A percentile compares a stretch with the other conserved stretches of the same genome.
Conservation (phyloP, 805 yeast species). For the Yarrowia divulgata region DNA sequence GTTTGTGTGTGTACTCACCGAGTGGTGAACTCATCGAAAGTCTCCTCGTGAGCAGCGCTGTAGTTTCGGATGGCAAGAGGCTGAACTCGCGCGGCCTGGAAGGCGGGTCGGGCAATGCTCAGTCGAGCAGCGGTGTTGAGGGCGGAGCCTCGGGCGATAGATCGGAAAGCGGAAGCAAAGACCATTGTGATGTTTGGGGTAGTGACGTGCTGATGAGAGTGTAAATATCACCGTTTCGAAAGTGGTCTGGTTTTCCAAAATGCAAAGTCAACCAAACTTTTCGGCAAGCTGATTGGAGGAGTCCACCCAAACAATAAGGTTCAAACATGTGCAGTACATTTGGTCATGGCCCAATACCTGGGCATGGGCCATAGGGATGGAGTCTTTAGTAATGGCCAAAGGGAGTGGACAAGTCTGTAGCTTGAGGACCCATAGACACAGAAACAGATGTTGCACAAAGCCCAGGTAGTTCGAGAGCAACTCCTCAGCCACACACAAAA, state of each 20-base stretch:
- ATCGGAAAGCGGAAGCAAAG: slow-evolving; percentile 39
- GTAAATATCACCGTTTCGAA: slow-evolving; percentile 34
- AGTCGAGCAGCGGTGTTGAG: slow-evolving; percentile 36
- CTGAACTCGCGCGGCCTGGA: slow-evolving; percentile 31
- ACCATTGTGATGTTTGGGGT: slow-evolving; percentile 39
- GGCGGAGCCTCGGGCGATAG: slow-evolving; percentile 40
- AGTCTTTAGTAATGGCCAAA: neutral
- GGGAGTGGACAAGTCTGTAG: neutral
- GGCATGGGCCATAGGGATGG: neutral
- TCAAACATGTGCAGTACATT: slow-evolving; percentile 34
- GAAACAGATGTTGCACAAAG: neutral
- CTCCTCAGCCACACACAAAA: neutral
- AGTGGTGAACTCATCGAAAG: slow-evolving; percentile 91
- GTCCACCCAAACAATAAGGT: slow-evolving; percentile 1
- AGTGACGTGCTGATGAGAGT: slow-evolving; percentile 39
- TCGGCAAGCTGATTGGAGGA: slow-evolving; percentile 37
- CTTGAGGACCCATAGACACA: neutral
- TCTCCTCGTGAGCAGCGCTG: slow-evolving; percentile 85
- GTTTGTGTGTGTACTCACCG: slow-evolving; percentile 56
- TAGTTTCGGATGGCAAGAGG: slow-evolving; percentile 61
- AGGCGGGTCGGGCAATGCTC: slow-evolving; percentile 38
- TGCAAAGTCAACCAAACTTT: slow-evolving; percentile 39
- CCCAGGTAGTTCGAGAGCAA: neutral
- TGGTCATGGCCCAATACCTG: slow-evolving; percentile 35
- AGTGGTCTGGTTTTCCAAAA: slow-evolving; percentile 38